These are phyloP conservation scores for Claviceps maximensis DNA, from an alignment of 2,329 filamentous ascomycete species.

Conservation along the genomic window DNA sequence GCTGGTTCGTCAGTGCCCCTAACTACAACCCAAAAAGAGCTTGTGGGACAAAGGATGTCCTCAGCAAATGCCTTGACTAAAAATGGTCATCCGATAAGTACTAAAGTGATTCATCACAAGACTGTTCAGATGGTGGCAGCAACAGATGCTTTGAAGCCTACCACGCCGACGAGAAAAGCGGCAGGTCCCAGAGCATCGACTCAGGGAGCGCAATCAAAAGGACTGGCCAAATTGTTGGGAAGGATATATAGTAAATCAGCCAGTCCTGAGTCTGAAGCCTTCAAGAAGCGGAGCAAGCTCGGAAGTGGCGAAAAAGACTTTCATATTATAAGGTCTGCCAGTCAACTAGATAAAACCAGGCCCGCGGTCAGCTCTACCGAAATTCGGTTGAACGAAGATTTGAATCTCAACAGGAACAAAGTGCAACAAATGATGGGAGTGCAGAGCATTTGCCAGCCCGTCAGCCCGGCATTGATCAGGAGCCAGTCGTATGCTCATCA, in stretches of 20 bases:
- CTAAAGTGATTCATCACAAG: conserved; percentile 21
- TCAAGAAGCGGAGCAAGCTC: not conserved
- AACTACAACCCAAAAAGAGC: not conserved
- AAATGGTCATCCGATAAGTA: not conserved
- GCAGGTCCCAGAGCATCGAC: conserved; percentile 13
- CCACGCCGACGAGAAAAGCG: conserved; percentile 5
- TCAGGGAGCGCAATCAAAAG: conserved; percentile 17
- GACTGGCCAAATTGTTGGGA: conserved; percentile 22
- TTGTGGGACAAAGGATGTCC: not conserved
- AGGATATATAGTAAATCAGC: conserved; percentile 17
- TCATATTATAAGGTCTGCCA: not conserved
- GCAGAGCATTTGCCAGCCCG: not conserved
- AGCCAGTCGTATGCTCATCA: not conserved
- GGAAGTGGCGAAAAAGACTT: not conserved
- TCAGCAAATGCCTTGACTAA: not conserved
- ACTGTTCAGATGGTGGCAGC: conserved; percentile 24
- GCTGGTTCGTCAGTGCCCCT: not conserved
- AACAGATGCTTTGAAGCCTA: conserved; percentile 21
- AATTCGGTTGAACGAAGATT: conserved; percentile 21
- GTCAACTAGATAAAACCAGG: not conserved
- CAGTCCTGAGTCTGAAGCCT: conserved; percentile 9
- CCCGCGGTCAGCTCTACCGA: conserved; percentile 18
- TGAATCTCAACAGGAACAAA: conserved; percentile 22
- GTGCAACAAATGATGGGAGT: conserved; percentile 11
- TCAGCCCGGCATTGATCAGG: not conserved